Conservation (phyloP, 2,329 filamentous ascomycete species). For the Phialemoniopsis sp. region DNA sequence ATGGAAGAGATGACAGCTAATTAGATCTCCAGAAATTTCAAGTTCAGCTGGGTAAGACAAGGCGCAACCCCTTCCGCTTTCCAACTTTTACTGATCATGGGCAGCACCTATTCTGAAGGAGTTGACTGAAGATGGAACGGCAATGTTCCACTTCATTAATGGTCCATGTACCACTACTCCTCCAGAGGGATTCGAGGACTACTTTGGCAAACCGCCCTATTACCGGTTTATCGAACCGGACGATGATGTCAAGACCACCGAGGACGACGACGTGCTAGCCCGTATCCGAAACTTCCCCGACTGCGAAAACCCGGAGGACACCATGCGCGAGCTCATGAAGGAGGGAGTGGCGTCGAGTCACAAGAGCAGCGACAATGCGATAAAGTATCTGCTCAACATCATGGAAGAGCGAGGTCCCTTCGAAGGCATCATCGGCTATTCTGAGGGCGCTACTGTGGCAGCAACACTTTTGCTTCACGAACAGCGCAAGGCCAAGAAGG, state of each 20-base stretch:
- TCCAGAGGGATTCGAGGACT: conserved; percentile 50
- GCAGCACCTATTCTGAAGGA: conserved; percentile 45
- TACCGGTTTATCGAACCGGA: conserved; percentile 51
- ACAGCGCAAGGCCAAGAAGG: conserved; percentile 29
- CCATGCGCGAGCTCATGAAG: conserved; percentile 43
- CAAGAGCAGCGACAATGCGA: conserved; percentile 31
- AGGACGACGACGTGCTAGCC: conserved; percentile 40
- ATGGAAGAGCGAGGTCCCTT: conserved; percentile 41
- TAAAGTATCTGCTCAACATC: conserved; percentile 36
- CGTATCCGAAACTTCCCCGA: conserved; percentile 51
- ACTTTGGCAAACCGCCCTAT: conserved; percentile 51
- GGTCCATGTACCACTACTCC: conserved; percentile 45
- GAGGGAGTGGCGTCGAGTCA: conserved; percentile 22
- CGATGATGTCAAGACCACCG: conserved; percentile 34
- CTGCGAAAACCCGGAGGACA: conserved; percentile 48
- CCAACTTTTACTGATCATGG: neutral
- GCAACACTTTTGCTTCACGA: conserved; percentile 49
- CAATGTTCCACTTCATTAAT: conserved; percentile 47
- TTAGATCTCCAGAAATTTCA: conserved; percentile 44
- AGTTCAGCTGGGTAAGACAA: conserved; percentile 41
- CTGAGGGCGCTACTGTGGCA: conserved; percentile 54
- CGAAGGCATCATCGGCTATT: conserved; percentile 56
- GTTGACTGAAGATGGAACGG: conserved; percentile 36
- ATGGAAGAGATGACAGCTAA: conserved; percentile 7
- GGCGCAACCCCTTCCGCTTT: neutral